These are phyloP conservation scores for Flaveria linearis DNA, from an alignment of 129 eudicot genomes.

Conservation along the genomic window DNA sequence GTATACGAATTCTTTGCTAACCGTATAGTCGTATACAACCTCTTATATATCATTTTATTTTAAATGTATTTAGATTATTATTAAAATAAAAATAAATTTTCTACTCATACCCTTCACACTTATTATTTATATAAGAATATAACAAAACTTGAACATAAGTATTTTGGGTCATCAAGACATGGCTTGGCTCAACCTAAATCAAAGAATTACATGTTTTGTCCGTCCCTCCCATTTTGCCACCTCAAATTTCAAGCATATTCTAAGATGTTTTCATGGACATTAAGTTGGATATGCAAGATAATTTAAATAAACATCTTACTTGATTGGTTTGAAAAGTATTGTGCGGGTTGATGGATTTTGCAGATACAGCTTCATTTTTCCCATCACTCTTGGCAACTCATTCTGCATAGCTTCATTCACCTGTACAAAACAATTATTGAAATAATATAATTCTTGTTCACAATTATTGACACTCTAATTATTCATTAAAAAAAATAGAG, in stretches of 20 bases:
- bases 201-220: background rate
- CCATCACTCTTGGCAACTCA: constrained; percentile 80
- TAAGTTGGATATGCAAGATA: background rate
- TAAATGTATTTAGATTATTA: too few relatives aligned
- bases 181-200: background rate
- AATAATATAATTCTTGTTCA: background rate
- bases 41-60: too few relatives aligned
- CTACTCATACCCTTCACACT: too few relatives aligned
- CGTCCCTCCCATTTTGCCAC: background rate
- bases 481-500: background rate
- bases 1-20: too few relatives aligned
- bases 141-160: background rate
- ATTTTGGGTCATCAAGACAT: background rate
- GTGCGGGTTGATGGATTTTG: constrained; percentile 91
- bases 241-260: background rate
- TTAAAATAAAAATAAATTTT: too few relatives aligned
- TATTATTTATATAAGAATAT: too few relatives aligned
- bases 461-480: background rate
- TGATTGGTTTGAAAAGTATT: constrained; percentile 91
- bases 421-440: constrained; percentile 34
- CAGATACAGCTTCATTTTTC: constrained; percentile 87
- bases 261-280: background rate
- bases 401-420: constrained; percentile 69
- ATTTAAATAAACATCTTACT: constrained; percentile 49
- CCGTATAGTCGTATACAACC: too few relatives aligned